phyloP scores from a whole-genome alignment of 2,329 filamentous ascomycete genomes.

The Emmonsiellopsis sp. region DNA sequence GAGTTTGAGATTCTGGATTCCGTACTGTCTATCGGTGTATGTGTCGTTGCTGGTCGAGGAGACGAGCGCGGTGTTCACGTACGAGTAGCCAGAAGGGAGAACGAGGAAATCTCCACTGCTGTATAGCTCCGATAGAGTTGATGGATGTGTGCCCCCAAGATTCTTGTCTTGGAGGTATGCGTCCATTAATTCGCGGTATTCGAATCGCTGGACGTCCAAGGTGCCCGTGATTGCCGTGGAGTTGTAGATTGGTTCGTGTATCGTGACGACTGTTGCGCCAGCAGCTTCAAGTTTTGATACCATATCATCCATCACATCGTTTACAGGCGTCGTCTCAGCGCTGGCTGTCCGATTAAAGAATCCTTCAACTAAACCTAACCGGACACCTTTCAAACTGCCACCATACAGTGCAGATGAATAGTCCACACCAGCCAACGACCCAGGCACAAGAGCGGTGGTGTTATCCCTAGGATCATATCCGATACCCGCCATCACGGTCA shows the following conservation, averaged over 20 bases:
- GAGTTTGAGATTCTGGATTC: conserved; percentile 45
- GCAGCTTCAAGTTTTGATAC: conserved; percentile 39
- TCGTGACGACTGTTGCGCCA: conserved; percentile 43
- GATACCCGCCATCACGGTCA: conserved; percentile 45
- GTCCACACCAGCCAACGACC: conserved; percentile 32
- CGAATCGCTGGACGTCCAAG: conserved; percentile 52
- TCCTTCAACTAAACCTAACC: conserved; percentile 44
- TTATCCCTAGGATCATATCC: conserved; percentile 35
- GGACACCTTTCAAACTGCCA: conserved; percentile 27
- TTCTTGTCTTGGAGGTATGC: conserved; percentile 41
- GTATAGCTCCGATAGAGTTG: conserved; percentile 42
- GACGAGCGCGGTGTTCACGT: conserved; percentile 41
- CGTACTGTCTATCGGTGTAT: conserved; percentile 39
- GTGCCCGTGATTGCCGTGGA: conserved; percentile 37
- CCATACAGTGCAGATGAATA: conserved; percentile 35
- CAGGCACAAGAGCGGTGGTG: conserved; percentile 29
- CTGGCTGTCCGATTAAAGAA: conserved; percentile 48
- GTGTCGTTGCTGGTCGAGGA: conserved; percentile 44
- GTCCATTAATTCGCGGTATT: conserved; percentile 49
- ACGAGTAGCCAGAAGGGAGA: conserved; percentile 49
- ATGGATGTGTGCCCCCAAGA: conserved; percentile 14
- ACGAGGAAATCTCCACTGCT: conserved; percentile 46
- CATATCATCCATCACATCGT: conserved; percentile 41
- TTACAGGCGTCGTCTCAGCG: conserved; percentile 49
- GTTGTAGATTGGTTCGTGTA: conserved; percentile 43